Conservation (phyloP, 1,139 yeast species). For the Suhomyces yuchorum region DNA sequence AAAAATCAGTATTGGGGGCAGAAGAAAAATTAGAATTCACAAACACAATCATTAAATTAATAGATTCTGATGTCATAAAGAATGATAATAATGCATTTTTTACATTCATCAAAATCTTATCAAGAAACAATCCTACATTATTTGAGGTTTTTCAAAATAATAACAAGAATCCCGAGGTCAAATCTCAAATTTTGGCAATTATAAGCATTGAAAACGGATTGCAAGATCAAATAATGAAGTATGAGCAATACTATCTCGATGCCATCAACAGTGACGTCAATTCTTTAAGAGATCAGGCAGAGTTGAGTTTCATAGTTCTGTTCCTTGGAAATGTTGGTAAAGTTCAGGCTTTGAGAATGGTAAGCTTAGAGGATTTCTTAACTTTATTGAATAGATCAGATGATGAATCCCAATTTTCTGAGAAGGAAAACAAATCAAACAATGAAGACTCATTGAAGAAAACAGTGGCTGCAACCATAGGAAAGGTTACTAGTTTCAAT, state of each 20-base stretch:
- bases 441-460: constrained; percentile 42
- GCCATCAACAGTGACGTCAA: constrained; percentile 25
- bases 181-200: constrained; percentile 45
- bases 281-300: constrained; percentile 14
- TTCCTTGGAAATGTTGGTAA: constrained; percentile 53
- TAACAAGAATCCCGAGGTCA: constrained; percentile 24
- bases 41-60: constrained; percentile 10
- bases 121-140: constrained; percentile 6
- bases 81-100: constrained; percentile 16
- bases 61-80: constrained; percentile 17
- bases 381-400: constrained; percentile 13
- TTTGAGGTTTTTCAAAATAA: constrained; percentile 5
- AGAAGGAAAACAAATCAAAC: constrained; percentile 17
- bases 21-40: constrained; percentile 6
- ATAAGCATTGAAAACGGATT: constrained; percentile 38
- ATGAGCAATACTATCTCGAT: constrained; percentile 32
- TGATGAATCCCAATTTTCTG: constrained; percentile 10
- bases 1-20: background rate
- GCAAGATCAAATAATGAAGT: constrained; percentile 28
- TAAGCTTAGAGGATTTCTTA: constrained; percentile 12
- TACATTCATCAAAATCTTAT: constrained; percentile 7
- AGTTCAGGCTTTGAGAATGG: constrained; percentile 9
- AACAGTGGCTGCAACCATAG: constrained; percentile 57
- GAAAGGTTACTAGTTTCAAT: constrained; percentile 48
- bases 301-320: constrained; percentile 33